Conservation (phyloP, 1,284 basidiomycete species). For the Neolentinus lepideus region DNA sequence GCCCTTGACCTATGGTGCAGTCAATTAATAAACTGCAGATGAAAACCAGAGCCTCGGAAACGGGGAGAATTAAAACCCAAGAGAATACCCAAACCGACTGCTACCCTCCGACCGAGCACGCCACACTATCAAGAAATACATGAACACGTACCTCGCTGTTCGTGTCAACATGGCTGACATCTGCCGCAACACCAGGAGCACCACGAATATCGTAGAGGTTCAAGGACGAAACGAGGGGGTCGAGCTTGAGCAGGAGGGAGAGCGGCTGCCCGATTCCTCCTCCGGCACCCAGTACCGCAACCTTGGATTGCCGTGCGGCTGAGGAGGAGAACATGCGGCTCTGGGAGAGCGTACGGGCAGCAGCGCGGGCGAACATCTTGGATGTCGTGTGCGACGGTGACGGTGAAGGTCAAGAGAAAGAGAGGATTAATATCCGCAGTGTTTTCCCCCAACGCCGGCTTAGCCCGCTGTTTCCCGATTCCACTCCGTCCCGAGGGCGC, state of each 20-base stretch:
- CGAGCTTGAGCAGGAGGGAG: constrained; percentile 82
- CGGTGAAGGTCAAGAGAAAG: background rate
- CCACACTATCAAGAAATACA: background rate
- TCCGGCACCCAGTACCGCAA: constrained; percentile 87
- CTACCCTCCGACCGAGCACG: no score
- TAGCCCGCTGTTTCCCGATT: background rate
- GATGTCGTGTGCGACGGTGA: background rate
- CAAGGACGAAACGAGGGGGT: constrained; percentile 74
- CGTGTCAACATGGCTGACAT: constrained; percentile 92
- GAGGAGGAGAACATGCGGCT: constrained; percentile 78
- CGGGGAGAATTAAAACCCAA: background rate
- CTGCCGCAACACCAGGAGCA: constrained; percentile 88
- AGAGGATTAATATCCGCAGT: background rate
- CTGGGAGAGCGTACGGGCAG: constrained; percentile 38
- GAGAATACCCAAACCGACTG: no score
- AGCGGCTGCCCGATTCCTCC: constrained; percentile 93
- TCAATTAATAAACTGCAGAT: constrained; percentile 4
- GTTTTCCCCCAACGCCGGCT: background rate
- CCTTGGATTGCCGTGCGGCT: constrained; percentile 66
- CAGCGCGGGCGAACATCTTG: constrained; percentile 52
- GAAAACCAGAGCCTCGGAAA: constrained; percentile 1
- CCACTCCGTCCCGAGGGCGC: background rate
- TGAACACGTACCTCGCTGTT: constrained; percentile 60
- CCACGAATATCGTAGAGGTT: constrained; percentile 90
- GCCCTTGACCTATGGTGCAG: constrained; percentile 58